phyloP scores from a whole-genome alignment of 2,329 filamentous ascomycete genomes.

The Bertia moriformis region DNA sequence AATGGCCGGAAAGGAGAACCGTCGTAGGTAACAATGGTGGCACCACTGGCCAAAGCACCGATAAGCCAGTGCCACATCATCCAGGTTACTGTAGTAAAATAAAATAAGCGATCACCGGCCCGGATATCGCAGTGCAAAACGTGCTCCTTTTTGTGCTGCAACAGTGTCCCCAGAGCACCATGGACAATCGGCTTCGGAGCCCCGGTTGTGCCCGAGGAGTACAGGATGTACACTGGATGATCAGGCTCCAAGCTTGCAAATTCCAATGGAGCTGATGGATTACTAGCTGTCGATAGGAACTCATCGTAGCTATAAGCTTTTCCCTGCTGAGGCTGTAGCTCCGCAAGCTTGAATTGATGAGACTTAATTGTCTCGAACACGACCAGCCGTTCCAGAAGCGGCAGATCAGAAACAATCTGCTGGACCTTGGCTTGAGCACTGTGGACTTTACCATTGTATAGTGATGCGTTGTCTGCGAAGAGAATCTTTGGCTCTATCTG shows the following conservation, averaged over 20 bases:
- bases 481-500: conserved; percentile 75
- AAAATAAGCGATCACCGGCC: conserved; percentile 63
- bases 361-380: conserved; percentile 66
- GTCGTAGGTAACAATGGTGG: conserved; percentile 77
- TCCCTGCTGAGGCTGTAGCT: conserved; percentile 9
- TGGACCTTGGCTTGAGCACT: conserved; percentile 63
- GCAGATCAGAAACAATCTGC: conserved; percentile 58
- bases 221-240: conserved; percentile 85
- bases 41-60: conserved; percentile 68
- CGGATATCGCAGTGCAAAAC: conserved; percentile 71
- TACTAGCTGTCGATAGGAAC: conserved; percentile 11
- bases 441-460: conserved; percentile 86
- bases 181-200: conserved; percentile 90
- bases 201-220: conserved; percentile 79
- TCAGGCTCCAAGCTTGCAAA: conserved; percentile 73
- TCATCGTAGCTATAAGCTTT: conserved; percentile 4
- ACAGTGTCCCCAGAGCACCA: conserved; percentile 72
- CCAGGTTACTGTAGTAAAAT: conserved; percentile 91
- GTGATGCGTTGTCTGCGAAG: conserved; percentile 74
- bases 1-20: conserved; percentile 73
- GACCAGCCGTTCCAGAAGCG: conserved; percentile 41
- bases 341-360: conserved; percentile 15
- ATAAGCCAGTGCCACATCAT: conserved; percentile 99
- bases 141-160: conserved; percentile 97
- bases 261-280: conserved; percentile 21